A percentile compares a stretch with the other conserved stretches of the same genome.
These are phyloP conservation scores for Saccharomyces hybrid DNA, from an alignment of 1,139 yeast species.

Conservation along the genomic window DNA sequence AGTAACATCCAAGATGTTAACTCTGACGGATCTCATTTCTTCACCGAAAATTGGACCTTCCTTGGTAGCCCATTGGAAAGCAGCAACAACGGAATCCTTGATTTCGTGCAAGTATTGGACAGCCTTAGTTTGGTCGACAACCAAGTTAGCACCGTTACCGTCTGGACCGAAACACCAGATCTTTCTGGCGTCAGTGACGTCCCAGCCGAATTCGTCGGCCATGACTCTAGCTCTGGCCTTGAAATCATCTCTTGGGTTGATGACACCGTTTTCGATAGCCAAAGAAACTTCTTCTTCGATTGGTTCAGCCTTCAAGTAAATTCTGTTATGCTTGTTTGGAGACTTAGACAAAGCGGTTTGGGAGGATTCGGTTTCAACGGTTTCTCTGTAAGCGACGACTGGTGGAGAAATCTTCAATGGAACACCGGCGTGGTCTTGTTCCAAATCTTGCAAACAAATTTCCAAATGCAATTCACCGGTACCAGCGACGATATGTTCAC, in stretches of 20 bases:
- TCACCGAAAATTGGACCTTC: slow-evolving; percentile 99
- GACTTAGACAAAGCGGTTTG: slow-evolving; percentile 97
- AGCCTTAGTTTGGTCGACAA: slow-evolving; percentile 99
- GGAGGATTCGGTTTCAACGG: slow-evolving; percentile 88
- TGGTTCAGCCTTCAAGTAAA: slow-evolving; percentile 96
- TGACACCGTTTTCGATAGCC: slow-evolving; percentile 90
- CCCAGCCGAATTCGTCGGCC: slow-evolving; percentile 99
- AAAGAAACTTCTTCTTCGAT: slow-evolving; percentile 84
- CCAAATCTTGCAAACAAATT: slow-evolving; percentile 93
- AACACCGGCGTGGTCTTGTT: slow-evolving; percentile 99
- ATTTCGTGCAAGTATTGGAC: slow-evolving; percentile 98
- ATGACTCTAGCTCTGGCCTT: slow-evolving; percentile 98
- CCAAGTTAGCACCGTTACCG: slow-evolving; percentile 97
- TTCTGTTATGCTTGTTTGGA: slow-evolving; percentile 99
- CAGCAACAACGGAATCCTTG: slow-evolving; percentile 99
- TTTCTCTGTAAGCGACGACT: slow-evolving; percentile 98
- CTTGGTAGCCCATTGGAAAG: slow-evolving; percentile 99
- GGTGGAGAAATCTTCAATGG: slow-evolving; percentile 98
- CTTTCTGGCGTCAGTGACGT: slow-evolving; percentile 99
- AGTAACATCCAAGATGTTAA: slow-evolving; percentile 98
- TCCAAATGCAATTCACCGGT: slow-evolving; percentile 99
- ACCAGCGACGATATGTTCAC: slow-evolving; percentile 99
- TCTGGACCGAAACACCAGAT: slow-evolving; percentile 99
- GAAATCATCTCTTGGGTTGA: slow-evolving; percentile 96
- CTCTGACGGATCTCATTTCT: slow-evolving; percentile 90